Evolutionary conservation across 1,139 yeast genomes (phyloP), one percentile per base, ranked within the genome.

Genomic region (Pichia sp.): DNA sequence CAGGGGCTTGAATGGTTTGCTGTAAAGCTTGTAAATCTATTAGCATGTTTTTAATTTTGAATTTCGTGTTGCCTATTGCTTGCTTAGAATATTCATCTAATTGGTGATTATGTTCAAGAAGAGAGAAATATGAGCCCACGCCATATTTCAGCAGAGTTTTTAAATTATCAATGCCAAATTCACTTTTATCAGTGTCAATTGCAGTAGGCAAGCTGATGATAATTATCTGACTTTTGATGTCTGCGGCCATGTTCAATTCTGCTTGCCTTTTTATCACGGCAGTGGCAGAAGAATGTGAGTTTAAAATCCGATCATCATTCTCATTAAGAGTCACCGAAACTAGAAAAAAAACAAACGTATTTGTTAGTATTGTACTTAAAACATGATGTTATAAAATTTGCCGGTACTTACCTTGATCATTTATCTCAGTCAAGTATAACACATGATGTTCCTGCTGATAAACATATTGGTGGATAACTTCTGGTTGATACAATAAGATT

Each of bases 11-110:
- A 26, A 85, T 78, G 44, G 80, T 75, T 57, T 84, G 87, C 58
- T 85, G 86, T 28, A 88, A 70, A 62, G 85, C 85, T 56, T 83
- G 82, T 36, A 90, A 71, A 0, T 95, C 82, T 16, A 80, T 65
- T 1, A 87, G 80, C 30, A 89, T 70, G 57, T 88, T 96, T 36
- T 79, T 78, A 53, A 90, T 76, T 62, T 83, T 87, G 64, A 80
- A 83, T 55, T 79, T 78, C 1, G 89, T 75, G 8, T 68, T 58
- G 3, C 70, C 65, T 5, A 81, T 66, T 1, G 78, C 69, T 18
- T 65, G 72, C n/a, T 67, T 55, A 6, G 56, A 50, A 13, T 56
- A 44, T 10, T 49, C 53, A 3, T 48, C 49, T 1, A 54, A 48
- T 7, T 47, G 18, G 4, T 58, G 56, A 4, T 44, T 40, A 1